Conservation (phyloP, 148 eudicot genomes). For the Polygonum aviculare region DNA sequence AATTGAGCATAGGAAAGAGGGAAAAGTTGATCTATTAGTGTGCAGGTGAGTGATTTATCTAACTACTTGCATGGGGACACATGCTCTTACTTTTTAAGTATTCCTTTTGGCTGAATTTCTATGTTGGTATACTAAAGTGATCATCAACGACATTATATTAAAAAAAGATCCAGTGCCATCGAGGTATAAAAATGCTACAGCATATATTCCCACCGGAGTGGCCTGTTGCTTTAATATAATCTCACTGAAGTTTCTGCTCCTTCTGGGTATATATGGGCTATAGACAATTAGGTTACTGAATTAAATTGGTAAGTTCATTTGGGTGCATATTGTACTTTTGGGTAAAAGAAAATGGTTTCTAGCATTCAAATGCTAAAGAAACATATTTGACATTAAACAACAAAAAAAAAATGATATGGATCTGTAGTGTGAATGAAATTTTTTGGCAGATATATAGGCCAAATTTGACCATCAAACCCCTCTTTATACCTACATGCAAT, state of each 20-base stretch:
- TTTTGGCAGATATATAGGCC: too few species aligned
- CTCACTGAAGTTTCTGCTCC: background rate
- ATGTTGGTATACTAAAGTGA: background rate
- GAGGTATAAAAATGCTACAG: background rate
- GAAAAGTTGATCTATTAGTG: constrained; percentile 68
- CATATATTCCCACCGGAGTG: background rate
- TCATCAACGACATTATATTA: background rate
- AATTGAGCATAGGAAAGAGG: constrained; percentile 75
- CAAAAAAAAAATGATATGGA: background rate
- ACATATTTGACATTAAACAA: background rate
- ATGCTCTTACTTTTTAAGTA: background rate
- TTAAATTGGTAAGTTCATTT: too few species aligned
- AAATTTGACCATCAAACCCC: background rate
- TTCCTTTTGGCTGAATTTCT: background rate
- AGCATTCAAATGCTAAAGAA: background rate
- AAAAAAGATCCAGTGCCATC: background rate
- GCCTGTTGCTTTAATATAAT: background rate
- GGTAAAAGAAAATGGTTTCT: too few species aligned
- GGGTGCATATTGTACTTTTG: too few species aligned
- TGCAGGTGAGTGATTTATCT: constrained; percentile 46
- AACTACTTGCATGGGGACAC: background rate
- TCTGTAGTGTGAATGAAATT: background rate
- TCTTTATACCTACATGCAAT: background rate
- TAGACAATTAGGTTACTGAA: background rate
- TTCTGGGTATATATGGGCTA: background rate